Base-by-base conservation (phyloP, 176 grass and related monocot species). In the Phoenix roebelenii region DNA sequence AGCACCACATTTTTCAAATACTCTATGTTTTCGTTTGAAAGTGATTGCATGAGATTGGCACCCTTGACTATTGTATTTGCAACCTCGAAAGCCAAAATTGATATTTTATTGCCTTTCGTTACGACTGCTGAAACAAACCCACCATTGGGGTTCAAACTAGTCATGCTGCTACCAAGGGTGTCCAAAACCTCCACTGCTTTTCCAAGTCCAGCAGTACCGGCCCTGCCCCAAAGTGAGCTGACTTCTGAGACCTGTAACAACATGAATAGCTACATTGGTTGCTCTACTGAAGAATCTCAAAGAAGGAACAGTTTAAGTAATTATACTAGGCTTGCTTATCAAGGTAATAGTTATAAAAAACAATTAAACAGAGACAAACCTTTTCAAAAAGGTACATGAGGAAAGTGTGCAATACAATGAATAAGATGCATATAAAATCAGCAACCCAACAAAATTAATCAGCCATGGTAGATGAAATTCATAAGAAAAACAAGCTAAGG, bases 41-140 rank as follows among this genome's bases (percentile, higher is more conserved):
- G 87, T 44, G 84, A 98, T 64, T 89, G 79, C 76, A 92, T 98
- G 49, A 98, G 52, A 71, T 76, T 85, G 1, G 70, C 81, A 25
- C 81, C 93, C 71, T 92, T 89, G 39, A 98, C 73, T 73, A 92
- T 79, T 35, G 93, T 89, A 74, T 98, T 98, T 20, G 93, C 93
- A 50, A 98, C 79, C 87, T 98, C 93, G 55, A 98, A 98, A 70
- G 93, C 81, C 23, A 98, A 82, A 78, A 92, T 92, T 68, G 70
- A 83, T 58, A 92, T 88, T 65, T 63, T 72, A 57, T 74, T 85
- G n/a, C 84, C 93, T 79, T 98, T 92, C 19, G 44, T 73, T 18
- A 77, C 76, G 7, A 58, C 59, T 53, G 70, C 80, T 7, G 81
- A 85, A 48, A 69, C 65, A 73, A 98, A 98, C 22, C 88, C 81